Percentiles rank a stretch among this genome's conserved stretches.
phyloP scores from a whole-genome alignment of 1,139 yeast genomes.

The Kurtzmaniella quercitrusa region DNA sequence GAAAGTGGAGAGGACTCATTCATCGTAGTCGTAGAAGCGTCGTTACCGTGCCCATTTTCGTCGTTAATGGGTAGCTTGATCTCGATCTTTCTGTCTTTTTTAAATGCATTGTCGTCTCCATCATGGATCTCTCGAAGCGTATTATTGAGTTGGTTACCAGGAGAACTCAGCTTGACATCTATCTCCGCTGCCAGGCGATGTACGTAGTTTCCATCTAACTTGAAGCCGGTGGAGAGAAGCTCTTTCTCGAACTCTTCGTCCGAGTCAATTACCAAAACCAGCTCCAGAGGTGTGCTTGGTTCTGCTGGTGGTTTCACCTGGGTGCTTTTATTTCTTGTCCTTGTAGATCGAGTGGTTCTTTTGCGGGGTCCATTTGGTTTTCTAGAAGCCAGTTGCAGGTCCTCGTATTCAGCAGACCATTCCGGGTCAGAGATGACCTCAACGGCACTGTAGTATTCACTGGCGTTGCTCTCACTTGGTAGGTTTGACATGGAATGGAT shows the following conservation, averaged over 20 bases:
- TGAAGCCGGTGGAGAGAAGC: slow-evolving; percentile 4
- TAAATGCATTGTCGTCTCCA: too few relatives aligned
- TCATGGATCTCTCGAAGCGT: too few relatives aligned
- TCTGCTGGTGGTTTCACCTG: not conserved
- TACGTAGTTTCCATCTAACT: not conserved
- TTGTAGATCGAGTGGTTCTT: not conserved
- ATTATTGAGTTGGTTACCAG: not conserved
- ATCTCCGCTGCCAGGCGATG: not conserved
- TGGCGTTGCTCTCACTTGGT: slow-evolving; percentile 3
- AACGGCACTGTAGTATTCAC: slow-evolving; percentile 7
- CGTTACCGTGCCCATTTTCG: too few relatives aligned
- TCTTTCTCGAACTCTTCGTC: slow-evolving; percentile 6
- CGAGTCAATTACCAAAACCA: not conserved
- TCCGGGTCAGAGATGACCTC: slow-evolving; percentile 1
- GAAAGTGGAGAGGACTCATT: not conserved
- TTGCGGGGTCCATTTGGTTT: too few relatives aligned
- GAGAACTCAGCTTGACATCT: not conserved
- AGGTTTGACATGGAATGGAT: not conserved
- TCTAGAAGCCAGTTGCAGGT: too few relatives aligned
- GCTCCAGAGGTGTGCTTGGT: not conserved
- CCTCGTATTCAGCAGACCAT: not conserved
- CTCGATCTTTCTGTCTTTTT: too few relatives aligned
- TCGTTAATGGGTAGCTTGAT: too few relatives aligned
- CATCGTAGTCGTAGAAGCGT: too few relatives aligned
- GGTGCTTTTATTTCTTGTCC: not conserved